These are phyloP conservation scores for Diaporthe humulicola DNA, from an alignment of 2,329 filamentous ascomycete species.

Conservation along the genomic window DNA sequence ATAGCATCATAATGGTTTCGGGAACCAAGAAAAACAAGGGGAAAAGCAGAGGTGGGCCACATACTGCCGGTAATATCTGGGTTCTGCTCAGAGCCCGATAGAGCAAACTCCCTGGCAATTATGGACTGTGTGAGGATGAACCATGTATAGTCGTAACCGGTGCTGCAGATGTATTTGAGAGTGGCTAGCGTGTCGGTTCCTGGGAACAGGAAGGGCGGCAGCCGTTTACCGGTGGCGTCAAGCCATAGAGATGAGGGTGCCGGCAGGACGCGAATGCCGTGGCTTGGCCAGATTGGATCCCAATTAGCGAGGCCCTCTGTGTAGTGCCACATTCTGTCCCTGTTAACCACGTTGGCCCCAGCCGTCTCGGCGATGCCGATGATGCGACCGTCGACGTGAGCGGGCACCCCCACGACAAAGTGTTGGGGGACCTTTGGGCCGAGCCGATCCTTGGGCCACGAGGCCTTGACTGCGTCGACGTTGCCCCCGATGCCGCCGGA, in stretches of 20 bases:
- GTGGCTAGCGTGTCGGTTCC: slow-evolving; percentile 70
- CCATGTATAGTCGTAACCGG: slow-evolving; percentile 74
- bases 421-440: slow-evolving; percentile 67
- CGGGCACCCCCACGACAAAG: slow-evolving; percentile 72
- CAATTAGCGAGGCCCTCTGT: slow-evolving; percentile 74
- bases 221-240: slow-evolving; percentile 69
- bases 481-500: slow-evolving; percentile 73
- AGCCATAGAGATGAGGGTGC: slow-evolving; percentile 74
- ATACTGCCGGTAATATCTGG: slow-evolving; percentile 67
- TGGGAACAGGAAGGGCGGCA: slow-evolving; percentile 69
- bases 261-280: slow-evolving; percentile 72
- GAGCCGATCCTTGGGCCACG: slow-evolving; percentile 70
- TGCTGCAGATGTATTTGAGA: slow-evolving; percentile 70
- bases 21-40: neutral
- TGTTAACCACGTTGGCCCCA: slow-evolving; percentile 70
- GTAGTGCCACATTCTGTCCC: slow-evolving; percentile 77
- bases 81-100: slow-evolving; percentile 75
- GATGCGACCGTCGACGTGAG: slow-evolving; percentile 75
- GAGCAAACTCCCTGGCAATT: slow-evolving; percentile 71
- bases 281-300: slow-evolving; percentile 72
- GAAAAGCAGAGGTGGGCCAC: neutral
- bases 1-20: neutral
- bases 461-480: slow-evolving; percentile 69
- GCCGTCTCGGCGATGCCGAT: slow-evolving; percentile 66
- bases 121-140: slow-evolving; percentile 71